Base-by-base conservation (phyloP, 1,284 basidiomycete species). In the Takashimella tepidaria region DNA sequence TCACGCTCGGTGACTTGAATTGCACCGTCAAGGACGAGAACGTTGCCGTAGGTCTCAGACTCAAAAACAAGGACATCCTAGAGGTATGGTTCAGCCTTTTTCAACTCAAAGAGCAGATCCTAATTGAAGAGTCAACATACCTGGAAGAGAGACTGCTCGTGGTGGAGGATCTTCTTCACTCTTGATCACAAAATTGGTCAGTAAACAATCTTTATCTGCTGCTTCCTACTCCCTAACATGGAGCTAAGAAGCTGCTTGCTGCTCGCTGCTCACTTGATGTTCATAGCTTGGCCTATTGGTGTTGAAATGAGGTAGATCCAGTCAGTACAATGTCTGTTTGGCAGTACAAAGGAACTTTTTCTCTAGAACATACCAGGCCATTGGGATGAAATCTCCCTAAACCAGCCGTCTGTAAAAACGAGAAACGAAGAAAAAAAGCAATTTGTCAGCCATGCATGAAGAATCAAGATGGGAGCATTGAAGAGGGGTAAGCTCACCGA, bases 1-100 rank as follows among this genome's bases (percentile, higher is more conserved):
- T 98, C 95, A 50, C 93, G 86, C 79, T 98, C 95, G 2, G 93
- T 95, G 78, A 88, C 91, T 76, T 98, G 95, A 64, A 98, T 90
- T 59, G 89, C 92, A 57, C 92, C 92, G 75, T 98, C 96, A 44
- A 98, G 84, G 46, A 96, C 87, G 59, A 98, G 84, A 47, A 98
- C 92, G 70, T 98, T 98, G 37, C 95, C 95, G 72, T 88, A 95
- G 2, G 91, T 89, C 77, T 88, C 89, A 0, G 89, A 92, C 76
- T 93, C 86, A 70, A 97, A 97, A 54, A 97, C 92, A 52, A 97
- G 85, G 50, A 97, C 92, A 67, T 98, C 93, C 80, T 98, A 26
- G 43, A 40, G 48, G 21, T 24, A 54, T 25, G 20, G 46, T 56
- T 45, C 22, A 47, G 0, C 50, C 16, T 21, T 37, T 24, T 16